Evolutionary conservation across 169 alveolate genomes (phyloP).

Genomic region (Plasmodium coatneyi): DNA sequence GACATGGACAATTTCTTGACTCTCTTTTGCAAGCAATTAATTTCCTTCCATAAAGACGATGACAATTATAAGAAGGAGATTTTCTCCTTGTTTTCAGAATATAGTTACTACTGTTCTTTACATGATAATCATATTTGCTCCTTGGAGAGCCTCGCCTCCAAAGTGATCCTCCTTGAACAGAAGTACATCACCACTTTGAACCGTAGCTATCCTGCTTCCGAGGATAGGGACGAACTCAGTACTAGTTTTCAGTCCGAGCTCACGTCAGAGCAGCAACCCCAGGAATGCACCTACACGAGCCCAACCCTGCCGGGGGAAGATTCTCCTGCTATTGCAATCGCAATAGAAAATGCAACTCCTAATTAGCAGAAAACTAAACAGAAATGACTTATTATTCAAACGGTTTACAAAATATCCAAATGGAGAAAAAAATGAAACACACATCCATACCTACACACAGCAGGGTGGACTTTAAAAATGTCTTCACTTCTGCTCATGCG

Average conservation of each 20-base stretch:
- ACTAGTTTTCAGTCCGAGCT: neutral
- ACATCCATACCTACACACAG: neutral
- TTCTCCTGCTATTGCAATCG: neutral
- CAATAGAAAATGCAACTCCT: neutral
- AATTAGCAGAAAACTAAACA: neutral
- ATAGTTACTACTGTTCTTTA: slow-evolving; percentile 7
- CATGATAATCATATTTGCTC: slow-evolving; percentile 41
- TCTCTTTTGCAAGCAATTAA: slow-evolving; percentile 48
- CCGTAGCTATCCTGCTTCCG: neutral
- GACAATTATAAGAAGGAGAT: slow-evolving; percentile 69
- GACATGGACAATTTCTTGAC: slow-evolving; percentile 28
- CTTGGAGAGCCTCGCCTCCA: slow-evolving; percentile 39
- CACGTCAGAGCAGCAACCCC: neutral
- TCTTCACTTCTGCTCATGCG: neutral
- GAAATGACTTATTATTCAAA: neutral
- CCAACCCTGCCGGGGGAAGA: neutral
- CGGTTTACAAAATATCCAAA: neutral
- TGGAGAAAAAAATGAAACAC: neutral
- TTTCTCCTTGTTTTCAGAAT: slow-evolving; percentile 62
- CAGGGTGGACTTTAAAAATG: neutral
- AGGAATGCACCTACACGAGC: neutral
- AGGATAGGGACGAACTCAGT: slow-evolving; percentile 19
- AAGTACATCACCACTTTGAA: slow-evolving; percentile 35
- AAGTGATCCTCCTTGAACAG: slow-evolving; percentile 44
- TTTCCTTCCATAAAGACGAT: slow-evolving; percentile 29